Evolutionary conservation across 805 yeast species (phyloP), one percentile per base, ranked within the genome.

Genomic region (Candida patagonica): DNA sequence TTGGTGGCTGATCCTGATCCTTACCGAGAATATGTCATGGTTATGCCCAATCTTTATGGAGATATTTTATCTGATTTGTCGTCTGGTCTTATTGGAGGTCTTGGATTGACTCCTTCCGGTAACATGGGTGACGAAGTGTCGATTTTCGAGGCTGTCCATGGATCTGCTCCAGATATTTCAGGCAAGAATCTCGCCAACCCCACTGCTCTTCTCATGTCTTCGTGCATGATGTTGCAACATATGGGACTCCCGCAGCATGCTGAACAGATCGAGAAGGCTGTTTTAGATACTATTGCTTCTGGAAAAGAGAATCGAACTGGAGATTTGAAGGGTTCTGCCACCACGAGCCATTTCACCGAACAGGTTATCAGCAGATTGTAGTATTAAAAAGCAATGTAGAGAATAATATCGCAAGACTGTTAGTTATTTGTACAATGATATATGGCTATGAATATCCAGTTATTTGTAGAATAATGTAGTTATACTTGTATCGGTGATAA

Each of bases 161-260:
- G 98, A 65, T 88, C 97, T 43, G 98, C 98, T 49, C 98, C 98
- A 55, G 98, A 92, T 66, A 92, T 92, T 60, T 97, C 97, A 48
- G 98, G 98, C 61, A 86, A 92, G 75, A 94, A 95, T 62, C 77
- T 85, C 63, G 98, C 98, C 50, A 92, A 92, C 78, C 98, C 98
- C 70, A 92, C 98, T 46, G 98, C 98, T 42, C 69, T 92, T 61
- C 73, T 92, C 63, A 75, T 92, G 62, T 86, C 96, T 37, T 89
- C 97, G 34, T 86, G 88, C 61, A 92, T 92, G 96, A 89, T 92
- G 97, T 80, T 92, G 74, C 83, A 94, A 72, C 98, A 92, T 75
- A 89, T 92, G 97, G 80, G 85, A 40, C 76, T 92, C 65, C 73
- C 74, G 65, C 68, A 71, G 24, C 75, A 80, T 59, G 97, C 96